Evolutionary conservation across 805 yeast genomes (phyloP).

Genomic region (Maudiozyma serrabonitensis): DNA sequence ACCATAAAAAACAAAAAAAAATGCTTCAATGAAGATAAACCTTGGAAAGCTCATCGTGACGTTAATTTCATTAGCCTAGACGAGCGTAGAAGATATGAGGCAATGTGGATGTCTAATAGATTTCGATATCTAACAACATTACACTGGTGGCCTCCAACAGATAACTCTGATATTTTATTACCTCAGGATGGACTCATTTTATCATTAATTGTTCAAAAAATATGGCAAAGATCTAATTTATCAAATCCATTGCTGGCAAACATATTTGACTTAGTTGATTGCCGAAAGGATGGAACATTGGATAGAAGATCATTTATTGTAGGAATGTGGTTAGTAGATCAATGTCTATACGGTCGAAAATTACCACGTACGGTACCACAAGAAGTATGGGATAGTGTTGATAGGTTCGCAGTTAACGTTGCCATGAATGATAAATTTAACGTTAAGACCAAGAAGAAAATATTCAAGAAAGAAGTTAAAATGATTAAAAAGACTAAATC

Average conservation of each 20-base stretch:
- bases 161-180: constrained; percentile 1
- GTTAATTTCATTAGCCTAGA: constrained; percentile 41
- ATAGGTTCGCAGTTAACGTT: constrained; percentile 14
- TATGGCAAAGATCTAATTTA: constrained; percentile 74
- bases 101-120: constrained; percentile 85
- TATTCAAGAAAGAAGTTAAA: constrained; percentile 1
- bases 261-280: constrained; percentile 67
- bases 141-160: constrained; percentile 22
- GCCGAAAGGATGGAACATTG: constrained; percentile 59
- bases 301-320: constrained; percentile 76
- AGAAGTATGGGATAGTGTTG: constrained; percentile 76
- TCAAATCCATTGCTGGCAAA: constrained; percentile 49
- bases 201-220: constrained; percentile 52
- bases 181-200: constrained; percentile 29
- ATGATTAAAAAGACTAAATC: constrained; percentile 1
- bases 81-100: constrained; percentile 85
- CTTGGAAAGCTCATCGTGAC: constrained; percentile 82
- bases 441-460: constrained; percentile 1
- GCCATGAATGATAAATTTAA: background rate
- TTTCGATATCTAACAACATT: constrained; percentile 45
- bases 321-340: constrained; percentile 98
- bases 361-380: constrained; percentile 61
- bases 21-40: constrained; percentile 73
- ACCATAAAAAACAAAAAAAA: background rate
- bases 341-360: constrained; percentile 87